Percentiles rank a stretch among this genome's conserved stretches.
Conservation (phyloP, 2,329 filamentous ascomycete species). For the Ophiocordyceps camponoti-leonardi region DNA sequence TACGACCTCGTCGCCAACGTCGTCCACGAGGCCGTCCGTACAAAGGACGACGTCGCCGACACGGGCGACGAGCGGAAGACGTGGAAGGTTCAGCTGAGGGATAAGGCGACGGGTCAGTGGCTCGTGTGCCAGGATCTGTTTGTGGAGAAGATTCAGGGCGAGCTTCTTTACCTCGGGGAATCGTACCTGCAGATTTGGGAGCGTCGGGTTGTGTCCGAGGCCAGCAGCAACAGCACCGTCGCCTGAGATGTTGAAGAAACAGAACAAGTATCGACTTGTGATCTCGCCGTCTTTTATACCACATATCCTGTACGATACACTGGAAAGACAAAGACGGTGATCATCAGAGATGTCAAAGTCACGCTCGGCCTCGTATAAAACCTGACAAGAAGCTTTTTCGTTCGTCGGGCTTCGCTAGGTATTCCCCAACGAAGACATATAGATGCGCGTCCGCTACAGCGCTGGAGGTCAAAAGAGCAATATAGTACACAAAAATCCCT, state of each 20-base stretch:
- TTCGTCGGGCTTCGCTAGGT: background rate
- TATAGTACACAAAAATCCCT: background rate
- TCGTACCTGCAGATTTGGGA: slow-evolving; percentile 97
- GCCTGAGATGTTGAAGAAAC: background rate
- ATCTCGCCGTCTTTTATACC: background rate
- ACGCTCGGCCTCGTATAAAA: background rate
- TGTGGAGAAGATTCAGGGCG: slow-evolving; percentile 75
- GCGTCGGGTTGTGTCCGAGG: slow-evolving; percentile 40
- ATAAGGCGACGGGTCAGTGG: slow-evolving; percentile 74
- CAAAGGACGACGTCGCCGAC: slow-evolving; percentile 70
- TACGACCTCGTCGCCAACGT: slow-evolving; percentile 96
- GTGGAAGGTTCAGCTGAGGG: slow-evolving; percentile 83
- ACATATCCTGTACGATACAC: background rate
- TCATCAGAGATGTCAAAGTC: background rate
- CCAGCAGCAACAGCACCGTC: slow-evolving; percentile 14
- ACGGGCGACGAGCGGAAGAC: slow-evolving; percentile 76
- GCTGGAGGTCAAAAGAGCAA: background rate
- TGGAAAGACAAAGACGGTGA: background rate
- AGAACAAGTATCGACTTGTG: background rate
- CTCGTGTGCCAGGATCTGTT: slow-evolving; percentile 86
- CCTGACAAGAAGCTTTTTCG: background rate
- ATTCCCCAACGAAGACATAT: background rate
- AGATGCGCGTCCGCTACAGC: background rate
- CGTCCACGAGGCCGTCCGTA: slow-evolving; percentile 66
- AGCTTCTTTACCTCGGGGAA: slow-evolving; percentile 84